Evolutionary conservation across 106 monocot species (phyloP), one percentile per base, ranked within the genome.

Genomic region (Allium sativum): DNA sequence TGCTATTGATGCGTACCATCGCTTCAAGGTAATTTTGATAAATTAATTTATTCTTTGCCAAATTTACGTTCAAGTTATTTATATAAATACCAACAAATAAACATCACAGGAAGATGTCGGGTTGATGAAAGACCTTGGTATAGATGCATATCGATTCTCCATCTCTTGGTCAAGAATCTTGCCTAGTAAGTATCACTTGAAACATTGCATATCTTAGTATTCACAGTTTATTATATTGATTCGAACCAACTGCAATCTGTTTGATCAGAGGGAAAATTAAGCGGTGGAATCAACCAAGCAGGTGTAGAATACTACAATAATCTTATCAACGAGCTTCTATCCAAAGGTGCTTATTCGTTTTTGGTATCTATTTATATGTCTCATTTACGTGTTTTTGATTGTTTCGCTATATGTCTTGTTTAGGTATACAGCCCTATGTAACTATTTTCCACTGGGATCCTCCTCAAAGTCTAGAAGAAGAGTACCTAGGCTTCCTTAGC

Each of bases 401-500:
- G 22, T 22, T 22, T 22, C 3, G 22, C 22, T 22, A 22, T 3
- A 22, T 22, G 11, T 9, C 48, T 0, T 53, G 14, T 52, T 17
- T 57, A 84, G 79, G 76, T 12, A 41, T 80, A 18, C 44, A 77
- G 50, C 84, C 84, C 16, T 73, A 70, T 19, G 79, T 74, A 20
- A 80, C 80, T 16, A 20, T 84, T 18, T 77, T 80, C 53, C 84
- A 84, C 40, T 84, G 66, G 70, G 80, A 84, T 52, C 17, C 43
- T 10, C 84, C 84, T 5, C 77, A 84, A 71, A 71, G 14, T 9
- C 59, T 80, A 16, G 84, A 84, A 65, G 67, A 70, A n/a, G 21
- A 50, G 17, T 84, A 84, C 53, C 67, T 59, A 41, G 77, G 84
- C 9, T 84, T 80, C 13, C 50, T 80, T 13, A 71, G 68, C 48